Percentiles rank a stretch among this genome's conserved stretches.
These are phyloP conservation scores for Aspergillus neoniger DNA, from an alignment of 2,329 filamentous ascomycete genomes.

Conservation along the genomic window DNA sequence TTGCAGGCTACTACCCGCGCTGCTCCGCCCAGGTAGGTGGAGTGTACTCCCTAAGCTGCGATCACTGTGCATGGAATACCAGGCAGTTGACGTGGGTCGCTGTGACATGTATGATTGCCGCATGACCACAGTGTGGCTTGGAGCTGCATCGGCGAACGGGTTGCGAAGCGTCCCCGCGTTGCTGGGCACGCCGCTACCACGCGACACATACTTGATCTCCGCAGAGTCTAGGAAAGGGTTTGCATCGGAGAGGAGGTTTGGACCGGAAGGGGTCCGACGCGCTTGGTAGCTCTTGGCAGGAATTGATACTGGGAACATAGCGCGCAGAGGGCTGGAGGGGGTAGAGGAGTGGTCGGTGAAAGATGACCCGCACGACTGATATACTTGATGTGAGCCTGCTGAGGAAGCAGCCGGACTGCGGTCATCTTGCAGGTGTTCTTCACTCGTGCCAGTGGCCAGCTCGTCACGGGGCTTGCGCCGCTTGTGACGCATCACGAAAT, in stretches of 20 bases:
- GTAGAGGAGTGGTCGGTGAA: conserved; percentile 13
- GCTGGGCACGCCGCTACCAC: not conserved
- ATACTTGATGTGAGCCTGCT: conserved; percentile 19
- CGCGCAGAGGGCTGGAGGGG: conserved; percentile 13
- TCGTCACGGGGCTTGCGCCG: conserved; percentile 15
- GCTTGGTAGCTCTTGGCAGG: not conserved
- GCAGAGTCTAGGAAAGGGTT: conserved; percentile 22
- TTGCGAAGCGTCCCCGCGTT: not conserved
- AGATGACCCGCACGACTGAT: conserved; percentile 15
- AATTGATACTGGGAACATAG: not conserved
- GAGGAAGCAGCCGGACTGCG: conserved; percentile 20
- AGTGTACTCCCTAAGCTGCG: conserved; percentile 32
- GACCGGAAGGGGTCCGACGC: not conserved
- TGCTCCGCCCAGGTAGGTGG: conserved; percentile 30
- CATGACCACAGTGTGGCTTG: not conserved
- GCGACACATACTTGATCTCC: conserved; percentile 4
- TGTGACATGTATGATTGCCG: not conserved
- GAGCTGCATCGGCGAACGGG: conserved; percentile 10
- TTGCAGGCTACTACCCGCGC: conserved; percentile 24
- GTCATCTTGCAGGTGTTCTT: conserved; percentile 20
- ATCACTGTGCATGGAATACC: conserved; percentile 20
- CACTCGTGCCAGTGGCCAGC: conserved; percentile 15
- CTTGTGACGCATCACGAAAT: conserved; percentile 27
- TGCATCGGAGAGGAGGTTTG: not conserved
- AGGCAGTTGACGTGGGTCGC: not conserved